Conservation (phyloP, 2,329 filamentous ascomycete species). For the Penicillium italicum region DNA sequence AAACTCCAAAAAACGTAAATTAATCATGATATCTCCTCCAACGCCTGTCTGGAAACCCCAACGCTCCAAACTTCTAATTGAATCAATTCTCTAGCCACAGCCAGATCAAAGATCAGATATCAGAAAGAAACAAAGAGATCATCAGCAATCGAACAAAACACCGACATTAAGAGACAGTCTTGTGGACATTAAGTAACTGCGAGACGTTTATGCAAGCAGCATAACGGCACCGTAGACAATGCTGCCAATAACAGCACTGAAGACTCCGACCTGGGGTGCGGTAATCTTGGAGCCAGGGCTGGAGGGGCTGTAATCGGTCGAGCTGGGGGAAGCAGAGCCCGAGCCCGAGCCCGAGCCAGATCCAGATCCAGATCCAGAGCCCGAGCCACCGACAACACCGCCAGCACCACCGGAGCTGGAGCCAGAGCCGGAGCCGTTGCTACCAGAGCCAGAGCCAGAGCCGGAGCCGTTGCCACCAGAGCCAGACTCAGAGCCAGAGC, state of each 20-base stretch:
- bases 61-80: not conserved
- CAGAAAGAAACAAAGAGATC: not conserved
- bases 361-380: no score
- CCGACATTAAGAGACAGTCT: conserved; percentile 8
- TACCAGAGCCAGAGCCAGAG: not conserved
- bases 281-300: conserved; percentile 29
- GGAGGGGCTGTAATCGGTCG: conserved; percentile 18
- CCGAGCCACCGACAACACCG: not conserved
- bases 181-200: conserved; percentile 1
- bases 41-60: conserved; percentile 11
- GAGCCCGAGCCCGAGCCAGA: not conserved
- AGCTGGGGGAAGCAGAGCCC: conserved; percentile 13
- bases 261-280: conserved; percentile 16
- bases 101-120: not conserved
- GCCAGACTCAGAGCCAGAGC: not conserved
- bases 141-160: conserved; percentile 4
- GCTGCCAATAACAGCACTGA: conserved; percentile 4
- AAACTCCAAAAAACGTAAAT: not conserved
- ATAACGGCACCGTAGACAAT: conserved; percentile 19
- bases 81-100: conserved; percentile 6
- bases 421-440: no score
- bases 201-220: conserved; percentile 26
- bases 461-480: not conserved
- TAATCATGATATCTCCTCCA: conserved; percentile 8
- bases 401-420: not conserved